Evolutionary conservation across 805 yeast genomes (phyloP).

Genomic region (Hanseniaspora guilliermondii): DNA sequence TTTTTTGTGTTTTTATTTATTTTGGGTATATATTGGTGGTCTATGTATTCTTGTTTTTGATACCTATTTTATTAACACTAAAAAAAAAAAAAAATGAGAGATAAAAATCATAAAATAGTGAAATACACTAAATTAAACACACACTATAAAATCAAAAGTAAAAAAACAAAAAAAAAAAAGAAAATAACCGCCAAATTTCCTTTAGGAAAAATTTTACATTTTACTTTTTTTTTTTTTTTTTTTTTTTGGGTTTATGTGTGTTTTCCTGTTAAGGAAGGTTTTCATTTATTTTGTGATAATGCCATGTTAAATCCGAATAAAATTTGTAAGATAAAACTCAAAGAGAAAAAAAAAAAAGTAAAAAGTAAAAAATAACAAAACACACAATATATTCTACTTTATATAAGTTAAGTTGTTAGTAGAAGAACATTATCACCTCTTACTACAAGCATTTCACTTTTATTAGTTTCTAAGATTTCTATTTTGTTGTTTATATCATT

Average conservation of each 20-base stretch:
- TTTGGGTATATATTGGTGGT: no score
- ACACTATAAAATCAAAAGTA: neutral
- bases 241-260: no score
- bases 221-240: no score
- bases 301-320: neutral
- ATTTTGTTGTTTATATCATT: slow-evolving; percentile 25
- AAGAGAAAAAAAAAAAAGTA: neutral
- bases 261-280: no score
- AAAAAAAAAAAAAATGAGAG: neutral
- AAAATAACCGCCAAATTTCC: neutral
- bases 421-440: slow-evolving; percentile 96
- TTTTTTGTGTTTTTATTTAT: no score
- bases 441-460: slow-evolving; percentile 80
- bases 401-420: slow-evolving; percentile 36
- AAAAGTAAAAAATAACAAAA: neutral
- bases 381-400: neutral
- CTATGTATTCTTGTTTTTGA: no score
- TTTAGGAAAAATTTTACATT: no score
- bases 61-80: neutral
- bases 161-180: neutral
- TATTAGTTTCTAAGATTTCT: slow-evolving; percentile 30
- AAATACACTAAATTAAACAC: no score
- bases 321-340: neutral
- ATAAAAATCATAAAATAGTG: no score
- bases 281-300: no score